These are phyloP conservation scores for Noccaea bulbosa DNA, from an alignment of 345 rosid species.

Conservation along the genomic window DNA sequence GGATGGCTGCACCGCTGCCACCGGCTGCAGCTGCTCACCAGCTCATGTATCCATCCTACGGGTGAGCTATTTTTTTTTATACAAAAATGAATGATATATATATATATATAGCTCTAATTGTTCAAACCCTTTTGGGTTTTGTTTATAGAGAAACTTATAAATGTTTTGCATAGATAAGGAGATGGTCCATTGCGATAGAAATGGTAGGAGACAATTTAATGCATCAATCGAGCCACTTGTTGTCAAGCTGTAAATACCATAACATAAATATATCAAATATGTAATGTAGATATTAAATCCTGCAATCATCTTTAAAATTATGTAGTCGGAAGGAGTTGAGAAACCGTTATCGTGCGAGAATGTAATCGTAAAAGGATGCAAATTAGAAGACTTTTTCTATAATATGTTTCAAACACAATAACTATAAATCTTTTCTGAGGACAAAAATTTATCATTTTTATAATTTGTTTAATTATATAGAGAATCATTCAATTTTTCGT, in stretches of 20 bases:
- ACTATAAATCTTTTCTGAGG: neutral
- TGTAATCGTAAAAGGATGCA: constrained; percentile 8
- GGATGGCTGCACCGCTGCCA: constrained; percentile 54
- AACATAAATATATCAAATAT: constrained; percentile 22
- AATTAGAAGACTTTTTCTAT: neutral
- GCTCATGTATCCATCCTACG: constrained; percentile 46
- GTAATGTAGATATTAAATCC: neutral
- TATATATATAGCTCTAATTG: neutral
- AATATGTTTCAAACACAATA: neutral
- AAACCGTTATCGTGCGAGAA: constrained; percentile 22
- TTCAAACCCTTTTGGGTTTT: neutral
- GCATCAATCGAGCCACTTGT: constrained; percentile 43
- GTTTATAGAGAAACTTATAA: constrained; percentile 29
- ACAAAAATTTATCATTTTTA: neutral
- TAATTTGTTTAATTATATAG: neutral
- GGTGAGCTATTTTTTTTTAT: constrained; percentile 20
- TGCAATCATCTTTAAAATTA: constrained; percentile 3
- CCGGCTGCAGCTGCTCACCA: constrained; percentile 57
- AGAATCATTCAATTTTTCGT: constrained; percentile 34
- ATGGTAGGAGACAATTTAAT: constrained; percentile 45
- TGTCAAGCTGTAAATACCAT: constrained; percentile 47
- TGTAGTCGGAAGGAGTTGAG: constrained; percentile 11
- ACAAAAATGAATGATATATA: neutral
- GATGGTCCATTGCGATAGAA: constrained; percentile 32
- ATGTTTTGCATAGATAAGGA: constrained; percentile 23